Conservation (phyloP, 83 land plant species). For the Picea engelmannii region DNA sequence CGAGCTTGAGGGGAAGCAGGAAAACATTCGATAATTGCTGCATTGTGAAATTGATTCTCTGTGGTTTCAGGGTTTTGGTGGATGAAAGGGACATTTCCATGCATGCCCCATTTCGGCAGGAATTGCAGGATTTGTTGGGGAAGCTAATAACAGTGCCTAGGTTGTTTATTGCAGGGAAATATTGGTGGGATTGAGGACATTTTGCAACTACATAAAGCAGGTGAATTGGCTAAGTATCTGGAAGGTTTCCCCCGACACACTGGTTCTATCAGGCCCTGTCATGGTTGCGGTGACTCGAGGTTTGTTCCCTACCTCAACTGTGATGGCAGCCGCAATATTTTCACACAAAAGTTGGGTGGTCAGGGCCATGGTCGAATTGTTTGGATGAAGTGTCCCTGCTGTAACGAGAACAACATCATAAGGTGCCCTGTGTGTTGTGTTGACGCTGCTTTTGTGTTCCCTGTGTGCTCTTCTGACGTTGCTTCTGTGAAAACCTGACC, state of each 20-base stretch:
- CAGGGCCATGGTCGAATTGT: neutral
- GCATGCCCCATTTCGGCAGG: constrained; percentile 59
- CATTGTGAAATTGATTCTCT: constrained; percentile 37
- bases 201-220: constrained; percentile 46
- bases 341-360: no score
- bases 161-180: constrained; percentile 42
- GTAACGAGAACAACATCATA: constrained; percentile 67
- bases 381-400: constrained; percentile 7
- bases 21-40: constrained; percentile 73
- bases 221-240: constrained; percentile 39
- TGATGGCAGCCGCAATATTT: constrained; percentile 46
- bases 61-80: constrained; percentile 34
- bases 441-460: no score
- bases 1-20: constrained; percentile 61
- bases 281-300: constrained; percentile 59
- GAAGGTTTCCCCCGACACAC: constrained; percentile 36
- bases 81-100: constrained; percentile 72
- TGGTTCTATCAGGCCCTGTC: constrained; percentile 25
- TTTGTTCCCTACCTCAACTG: constrained; percentile 64
- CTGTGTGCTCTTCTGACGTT: no score
- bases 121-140: constrained; percentile 48
- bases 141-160: constrained; percentile 30
- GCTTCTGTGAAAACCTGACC: no score
- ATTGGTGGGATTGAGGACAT: constrained; percentile 69
- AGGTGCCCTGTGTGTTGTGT: constrained; percentile 37